Evolutionary conservation across 192 early-diverging fungal genomes (phyloP).

Genomic region (Coemansia sp.): DNA sequence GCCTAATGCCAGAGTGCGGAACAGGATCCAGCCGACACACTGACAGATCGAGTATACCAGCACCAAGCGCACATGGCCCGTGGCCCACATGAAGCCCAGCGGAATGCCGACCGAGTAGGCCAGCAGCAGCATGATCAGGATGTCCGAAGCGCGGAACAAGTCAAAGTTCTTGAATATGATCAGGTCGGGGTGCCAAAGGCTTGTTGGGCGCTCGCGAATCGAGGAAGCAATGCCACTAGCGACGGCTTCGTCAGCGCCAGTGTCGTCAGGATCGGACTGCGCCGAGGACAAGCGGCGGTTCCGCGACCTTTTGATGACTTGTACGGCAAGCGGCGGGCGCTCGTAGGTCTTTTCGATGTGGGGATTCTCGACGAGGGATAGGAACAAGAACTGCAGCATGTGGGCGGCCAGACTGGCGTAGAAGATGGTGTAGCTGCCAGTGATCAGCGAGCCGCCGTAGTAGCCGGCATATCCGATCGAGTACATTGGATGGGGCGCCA

Average conservation of each 20-base stretch:
- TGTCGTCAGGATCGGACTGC: conserved; percentile 17
- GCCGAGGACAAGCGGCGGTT: conserved; percentile 31
- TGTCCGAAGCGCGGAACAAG: conserved; percentile 80
- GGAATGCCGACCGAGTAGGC: conserved; percentile 76
- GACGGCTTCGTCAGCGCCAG: neutral
- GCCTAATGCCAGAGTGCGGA: conserved; percentile 84
- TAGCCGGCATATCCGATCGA: conserved; percentile 97
- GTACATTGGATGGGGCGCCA: conserved; percentile 99
- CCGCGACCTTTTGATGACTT: conserved; percentile 48
- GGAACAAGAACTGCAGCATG: conserved; percentile 85
- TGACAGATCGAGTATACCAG: conserved; percentile 65
- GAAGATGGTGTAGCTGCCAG: conserved; percentile 88
- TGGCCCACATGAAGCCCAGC: conserved; percentile 43
- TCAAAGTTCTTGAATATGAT: conserved; percentile 94
- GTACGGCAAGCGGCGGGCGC: conserved; percentile 53
- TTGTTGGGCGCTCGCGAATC: conserved; percentile 47
- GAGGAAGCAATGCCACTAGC: conserved; percentile 18
- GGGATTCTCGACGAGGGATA: conserved; percentile 91
- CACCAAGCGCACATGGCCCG: conserved; percentile 31
- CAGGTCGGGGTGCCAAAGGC: conserved; percentile 77
- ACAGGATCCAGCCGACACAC: conserved; percentile 84
- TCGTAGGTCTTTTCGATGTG: conserved; percentile 77
- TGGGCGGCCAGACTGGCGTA: conserved; percentile 90
- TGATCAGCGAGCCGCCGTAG: conserved; percentile 93
- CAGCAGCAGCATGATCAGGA: conserved; percentile 77